A percentile compares a stretch with the other conserved stretches of the same genome.
Conservation (phyloP, 1,284 basidiomycete species). For the Ceratobasidium theobromae region DNA sequence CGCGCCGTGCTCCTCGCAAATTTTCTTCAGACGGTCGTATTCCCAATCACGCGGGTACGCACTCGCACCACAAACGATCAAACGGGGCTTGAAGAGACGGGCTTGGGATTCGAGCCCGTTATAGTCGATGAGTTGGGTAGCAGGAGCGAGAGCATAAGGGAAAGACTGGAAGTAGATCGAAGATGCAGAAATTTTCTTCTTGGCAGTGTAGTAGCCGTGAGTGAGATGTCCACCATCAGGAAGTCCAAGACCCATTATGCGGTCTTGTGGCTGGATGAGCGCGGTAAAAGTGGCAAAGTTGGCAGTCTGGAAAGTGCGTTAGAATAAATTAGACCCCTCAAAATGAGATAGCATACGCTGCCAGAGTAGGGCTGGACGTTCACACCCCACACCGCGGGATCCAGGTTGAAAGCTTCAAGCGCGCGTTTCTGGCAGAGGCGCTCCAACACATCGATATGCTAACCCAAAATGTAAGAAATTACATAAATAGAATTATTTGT, state of each 20-base stretch:
- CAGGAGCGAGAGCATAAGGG: slow-evolving; percentile 87
- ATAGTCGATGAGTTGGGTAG: slow-evolving; percentile 93
- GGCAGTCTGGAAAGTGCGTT: slow-evolving; percentile 58
- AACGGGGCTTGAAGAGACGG: slow-evolving; percentile 93
- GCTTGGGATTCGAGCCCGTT: slow-evolving; percentile 81
- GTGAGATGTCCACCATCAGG: slow-evolving; percentile 98
- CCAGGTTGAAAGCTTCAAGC: slow-evolving; percentile 94
- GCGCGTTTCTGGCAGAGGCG: slow-evolving; percentile 93
- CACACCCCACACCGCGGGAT: slow-evolving; percentile 91
- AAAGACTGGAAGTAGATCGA: slow-evolving; percentile 99
- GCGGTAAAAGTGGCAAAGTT: slow-evolving; percentile 98
- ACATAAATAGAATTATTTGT: background rate
- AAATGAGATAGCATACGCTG: slow-evolving; percentile 56
- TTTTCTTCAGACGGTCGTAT: slow-evolving; percentile 79
- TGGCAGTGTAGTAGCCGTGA: slow-evolving; percentile 98
- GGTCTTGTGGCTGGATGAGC: slow-evolving; percentile 95
- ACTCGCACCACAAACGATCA: slow-evolving; percentile 97
- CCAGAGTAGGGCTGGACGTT: slow-evolving; percentile 99
- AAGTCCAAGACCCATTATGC: slow-evolving; percentile 98
- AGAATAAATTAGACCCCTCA: background rate
- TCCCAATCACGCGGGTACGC: slow-evolving; percentile 99
- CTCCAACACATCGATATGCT: slow-evolving; percentile 95
- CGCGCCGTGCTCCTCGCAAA: slow-evolving; percentile 85
- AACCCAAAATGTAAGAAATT: background rate
- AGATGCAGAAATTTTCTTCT: slow-evolving; percentile 99